Conservation (phyloP, 176 grass and related monocot genomes). For the Bonia amplexicaulis region DNA sequence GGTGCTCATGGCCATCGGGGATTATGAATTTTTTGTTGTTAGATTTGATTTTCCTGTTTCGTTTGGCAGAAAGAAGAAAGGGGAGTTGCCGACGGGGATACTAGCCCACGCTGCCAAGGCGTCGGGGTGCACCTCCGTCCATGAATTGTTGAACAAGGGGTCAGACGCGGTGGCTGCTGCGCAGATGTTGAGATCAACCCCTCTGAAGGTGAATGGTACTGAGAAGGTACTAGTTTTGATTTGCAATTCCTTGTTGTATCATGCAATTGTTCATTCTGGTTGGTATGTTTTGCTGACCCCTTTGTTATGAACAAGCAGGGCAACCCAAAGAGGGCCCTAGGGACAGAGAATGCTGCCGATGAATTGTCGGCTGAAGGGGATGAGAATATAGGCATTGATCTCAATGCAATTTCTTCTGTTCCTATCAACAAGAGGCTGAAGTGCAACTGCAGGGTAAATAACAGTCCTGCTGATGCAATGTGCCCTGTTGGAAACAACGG, state of each 20-base stretch:
- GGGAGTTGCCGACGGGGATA: slow-evolving; percentile 71
- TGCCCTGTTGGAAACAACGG: background rate
- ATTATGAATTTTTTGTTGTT: background rate
- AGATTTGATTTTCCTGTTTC: background rate
- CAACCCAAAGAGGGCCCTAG: slow-evolving; percentile 16
- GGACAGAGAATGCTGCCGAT: background rate
- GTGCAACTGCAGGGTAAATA: background rate
- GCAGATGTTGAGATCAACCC: slow-evolving; percentile 18
- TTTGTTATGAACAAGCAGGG: slow-evolving; percentile 11
- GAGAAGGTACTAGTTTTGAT: slow-evolving; percentile 30
- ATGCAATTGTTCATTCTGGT: background rate
- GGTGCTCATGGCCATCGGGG: background rate
- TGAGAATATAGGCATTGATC: slow-evolving; percentile 37
- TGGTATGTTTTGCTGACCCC: slow-evolving; percentile 22
- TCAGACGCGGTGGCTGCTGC: slow-evolving; percentile 45
- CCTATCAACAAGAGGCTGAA: slow-evolving; percentile 28
- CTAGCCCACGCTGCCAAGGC: slow-evolving; percentile 79
- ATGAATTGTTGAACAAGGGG: slow-evolving; percentile 58
- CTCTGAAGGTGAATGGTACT: slow-evolving; percentile 7
- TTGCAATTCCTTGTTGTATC: background rate
- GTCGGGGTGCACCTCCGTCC: slow-evolving; percentile 65
- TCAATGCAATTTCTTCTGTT: slow-evolving; percentile 22
- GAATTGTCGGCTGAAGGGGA: slow-evolving; percentile 23
- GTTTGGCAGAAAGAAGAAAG: slow-evolving; percentile 79
- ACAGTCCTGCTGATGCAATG: slow-evolving; percentile 3